phyloP scores from a whole-genome alignment of 768 basidiomycete genomes.

The Leccinum uliginosum region DNA sequence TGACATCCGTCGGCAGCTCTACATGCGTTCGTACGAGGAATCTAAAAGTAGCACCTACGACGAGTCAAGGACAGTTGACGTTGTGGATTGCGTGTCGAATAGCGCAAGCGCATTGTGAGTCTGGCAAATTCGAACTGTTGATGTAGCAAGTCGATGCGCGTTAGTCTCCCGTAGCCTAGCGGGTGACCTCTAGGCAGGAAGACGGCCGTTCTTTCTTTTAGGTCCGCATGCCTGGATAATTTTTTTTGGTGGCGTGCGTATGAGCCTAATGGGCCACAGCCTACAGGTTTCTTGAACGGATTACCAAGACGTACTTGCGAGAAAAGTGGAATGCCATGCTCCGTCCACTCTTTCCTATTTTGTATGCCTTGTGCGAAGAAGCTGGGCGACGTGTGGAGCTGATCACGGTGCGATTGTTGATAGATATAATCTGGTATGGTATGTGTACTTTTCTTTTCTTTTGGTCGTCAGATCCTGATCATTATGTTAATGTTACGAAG shows the following conservation, averaged over 20 bases:
- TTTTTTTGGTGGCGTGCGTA: background rate
- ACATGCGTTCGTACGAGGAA: constrained; percentile 90
- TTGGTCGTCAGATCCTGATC: background rate
- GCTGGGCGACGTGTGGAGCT: constrained; percentile 75
- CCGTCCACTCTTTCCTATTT: constrained; percentile 66
- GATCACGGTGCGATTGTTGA: constrained; percentile 65
- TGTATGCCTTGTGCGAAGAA: constrained; percentile 85
- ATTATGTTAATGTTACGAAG: constrained; percentile 19
- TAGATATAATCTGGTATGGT: constrained; percentile 86
- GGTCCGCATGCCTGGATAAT: background rate
- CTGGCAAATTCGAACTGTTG: constrained; percentile 81
- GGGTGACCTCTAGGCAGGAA: too few species aligned
- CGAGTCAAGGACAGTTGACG: constrained; percentile 72
- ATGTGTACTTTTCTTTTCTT: constrained; percentile 10
- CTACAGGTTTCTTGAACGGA: constrained; percentile 90
- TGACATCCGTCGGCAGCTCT: constrained; percentile 51
- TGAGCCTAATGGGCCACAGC: background rate
- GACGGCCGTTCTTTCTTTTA: too few species aligned
- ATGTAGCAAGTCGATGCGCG: constrained; percentile 73
- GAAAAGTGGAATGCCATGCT: constrained; percentile 80
- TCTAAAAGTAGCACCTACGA: constrained; percentile 64
- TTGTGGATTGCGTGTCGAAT: constrained; percentile 91
- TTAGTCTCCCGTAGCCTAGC: too few species aligned
- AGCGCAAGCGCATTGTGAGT: constrained; percentile 77
- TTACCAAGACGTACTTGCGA: constrained; percentile 78